Percentiles rank a stretch among this genome's conserved stretches.
Conservation (phyloP, 352 stramenopile species). For the Phytophthora podocarpi region DNA sequence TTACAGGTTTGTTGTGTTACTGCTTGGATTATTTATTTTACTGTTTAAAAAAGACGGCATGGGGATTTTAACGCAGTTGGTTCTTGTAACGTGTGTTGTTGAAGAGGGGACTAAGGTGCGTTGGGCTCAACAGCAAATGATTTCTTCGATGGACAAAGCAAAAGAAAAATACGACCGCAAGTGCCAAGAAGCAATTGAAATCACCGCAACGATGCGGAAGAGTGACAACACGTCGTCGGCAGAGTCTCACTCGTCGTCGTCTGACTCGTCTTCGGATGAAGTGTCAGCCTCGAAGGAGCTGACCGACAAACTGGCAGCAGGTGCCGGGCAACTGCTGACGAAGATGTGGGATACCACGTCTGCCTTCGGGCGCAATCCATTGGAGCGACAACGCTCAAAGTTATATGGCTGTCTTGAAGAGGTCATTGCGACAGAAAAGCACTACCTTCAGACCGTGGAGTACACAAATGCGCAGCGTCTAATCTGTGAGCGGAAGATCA, state of each 20-base stretch:
- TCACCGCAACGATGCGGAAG: conserved; percentile 43
- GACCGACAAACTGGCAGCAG: conserved; percentile 63
- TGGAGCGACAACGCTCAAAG: conserved; percentile 70
- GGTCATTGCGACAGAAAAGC: conserved; percentile 66
- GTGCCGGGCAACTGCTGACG: conserved; percentile 68
- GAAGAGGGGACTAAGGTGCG: conserved; percentile 78
- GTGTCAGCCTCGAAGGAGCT: conserved; percentile 51
- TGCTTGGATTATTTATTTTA: background rate
- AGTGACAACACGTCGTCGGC: conserved; percentile 19
- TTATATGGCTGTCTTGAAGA: conserved; percentile 70
- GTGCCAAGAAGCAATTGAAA: conserved; percentile 68
- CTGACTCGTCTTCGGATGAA: conserved; percentile 24
- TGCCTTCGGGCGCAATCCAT: conserved; percentile 62
- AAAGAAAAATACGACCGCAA: conserved; percentile 84
- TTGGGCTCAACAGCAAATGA: conserved; percentile 65
- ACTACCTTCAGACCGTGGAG: conserved; percentile 72
- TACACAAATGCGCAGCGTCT: conserved; percentile 68
- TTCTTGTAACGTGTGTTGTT: background rate
- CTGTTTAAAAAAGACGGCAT: background rate
- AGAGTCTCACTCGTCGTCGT: conserved; percentile 5
- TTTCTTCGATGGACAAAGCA: conserved; percentile 62
- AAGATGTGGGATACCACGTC: conserved; percentile 86
- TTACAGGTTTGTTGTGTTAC: conserved; percentile 48
- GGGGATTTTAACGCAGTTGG: conserved; percentile 6
- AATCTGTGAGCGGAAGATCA: conserved; percentile 71